phyloP scores from a whole-genome alignment of 2,329 filamentous ascomycete species.

The Clarireedia paspali region DNA sequence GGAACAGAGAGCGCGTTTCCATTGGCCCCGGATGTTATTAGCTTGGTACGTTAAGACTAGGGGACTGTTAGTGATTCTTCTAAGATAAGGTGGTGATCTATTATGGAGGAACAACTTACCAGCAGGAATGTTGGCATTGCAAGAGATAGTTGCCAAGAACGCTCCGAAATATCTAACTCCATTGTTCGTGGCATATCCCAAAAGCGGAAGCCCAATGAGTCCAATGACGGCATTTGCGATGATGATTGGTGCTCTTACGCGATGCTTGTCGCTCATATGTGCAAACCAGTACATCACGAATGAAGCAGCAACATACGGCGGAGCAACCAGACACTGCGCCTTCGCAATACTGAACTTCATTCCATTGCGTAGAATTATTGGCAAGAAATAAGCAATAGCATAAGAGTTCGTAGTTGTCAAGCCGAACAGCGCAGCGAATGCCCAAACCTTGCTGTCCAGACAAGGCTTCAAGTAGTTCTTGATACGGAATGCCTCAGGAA shows the following conservation, averaged over 20 bases:
- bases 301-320: no score
- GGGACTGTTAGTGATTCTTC: conserved; percentile 54
- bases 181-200: conserved; percentile 41
- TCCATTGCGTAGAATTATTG: no score
- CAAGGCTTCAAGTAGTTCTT: conserved; percentile 31
- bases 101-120: conserved; percentile 17
- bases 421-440: no score
- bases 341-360: no score
- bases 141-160: conserved; percentile 38
- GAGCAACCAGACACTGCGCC: no score
- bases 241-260: conserved; percentile 27
- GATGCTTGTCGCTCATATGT: no score
- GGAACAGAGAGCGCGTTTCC: conserved; percentile 76
- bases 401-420: no score
- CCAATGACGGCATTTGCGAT: not conserved
- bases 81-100: no score
- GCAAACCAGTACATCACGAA: no score
- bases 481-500: conserved; percentile 39
- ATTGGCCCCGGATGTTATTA: conserved; percentile 73
- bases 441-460: conserved; percentile 21
- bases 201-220: conserved; percentile 33
- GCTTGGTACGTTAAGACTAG: conserved; percentile 71
- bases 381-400: no score
- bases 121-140: conserved; percentile 36
- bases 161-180: conserved; percentile 49